phyloP scores from a whole-genome alignment of 805 yeast genomes.

The Ogataea pilisensis region DNA sequence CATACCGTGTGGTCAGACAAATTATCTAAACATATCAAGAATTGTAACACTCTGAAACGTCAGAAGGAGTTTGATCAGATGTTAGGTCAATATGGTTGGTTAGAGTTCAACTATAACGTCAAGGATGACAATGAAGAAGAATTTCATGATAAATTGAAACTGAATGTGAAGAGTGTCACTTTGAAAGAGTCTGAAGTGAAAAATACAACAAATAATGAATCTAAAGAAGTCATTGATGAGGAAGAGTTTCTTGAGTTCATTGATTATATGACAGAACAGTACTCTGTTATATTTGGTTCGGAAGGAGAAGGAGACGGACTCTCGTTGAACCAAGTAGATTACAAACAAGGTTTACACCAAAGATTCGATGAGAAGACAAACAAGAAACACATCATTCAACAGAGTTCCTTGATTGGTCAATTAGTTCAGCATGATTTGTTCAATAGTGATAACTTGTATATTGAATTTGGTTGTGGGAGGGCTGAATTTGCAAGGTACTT shows the following conservation, averaged over 20 bases:
- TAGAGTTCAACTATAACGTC: conserved; percentile 42
- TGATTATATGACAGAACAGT: conserved; percentile 7
- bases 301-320: conserved; percentile 9
- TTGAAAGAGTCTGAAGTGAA: not conserved
- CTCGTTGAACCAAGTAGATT: conserved; percentile 19
- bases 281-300: conserved; percentile 1
- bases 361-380: conserved; percentile 50
- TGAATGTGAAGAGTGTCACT: not conserved
- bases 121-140: conserved; percentile 7
- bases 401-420: conserved; percentile 73
- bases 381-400: conserved; percentile 79
- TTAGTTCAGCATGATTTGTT: conserved; percentile 42
- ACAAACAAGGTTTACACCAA: conserved; percentile 32
- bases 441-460: conserved; percentile 33
- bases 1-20: conserved; percentile 69
- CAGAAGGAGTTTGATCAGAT: conserved; percentile 33
- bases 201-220: not conserved
- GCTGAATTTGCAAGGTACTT: conserved; percentile 76
- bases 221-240: conserved; percentile 15
- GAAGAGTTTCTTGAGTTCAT: conserved; percentile 22
- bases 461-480: conserved; percentile 91
- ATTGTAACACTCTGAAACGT: conserved; percentile 49
- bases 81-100: conserved; percentile 39
- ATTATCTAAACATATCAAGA: conserved; percentile 50
- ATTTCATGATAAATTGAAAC: conserved; percentile 2